Evolutionary conservation across 2,329 filamentous ascomycete genomes (phyloP), one percentile per base, ranked within the genome.

Genomic region (Domatiomyces globalis): DNA sequence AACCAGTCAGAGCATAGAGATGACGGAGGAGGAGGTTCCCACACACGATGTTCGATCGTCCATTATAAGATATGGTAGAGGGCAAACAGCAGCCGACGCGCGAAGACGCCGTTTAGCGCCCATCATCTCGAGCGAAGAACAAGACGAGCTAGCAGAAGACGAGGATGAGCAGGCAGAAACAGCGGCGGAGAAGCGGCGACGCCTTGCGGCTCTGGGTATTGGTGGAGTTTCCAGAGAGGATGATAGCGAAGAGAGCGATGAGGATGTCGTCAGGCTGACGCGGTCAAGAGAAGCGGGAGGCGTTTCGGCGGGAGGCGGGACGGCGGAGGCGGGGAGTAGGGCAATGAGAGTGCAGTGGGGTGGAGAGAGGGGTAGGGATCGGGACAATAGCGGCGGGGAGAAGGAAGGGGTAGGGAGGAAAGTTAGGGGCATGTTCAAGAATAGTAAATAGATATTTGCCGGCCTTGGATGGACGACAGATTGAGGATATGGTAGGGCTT

Each of bases 131-230:
- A 50, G 56, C 29, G 53, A 60, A 10, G 25, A 36, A n/a, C 29
- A 20, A 5, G 49, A 54, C 8, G 50, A 44, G 12, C 43, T 51
- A 22, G 39, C n/a, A 19, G 56, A 56, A 44, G 57, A 54, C 8
- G 56, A 55, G 17, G 56, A 68, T 12, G 66, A 69, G n/a, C 66
- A 65, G 0, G 64, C 63, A 22, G 69, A 72, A 53, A 73, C 71
- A 2, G 69, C 69, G 1, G 71, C 69, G 7, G 70, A 73, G 55
- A 69, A 69, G 42, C 66, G 69, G 46, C 69, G 71, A 52, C 69
- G 71, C 60, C 63, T 72, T 6, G 70, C 69, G 22, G 70, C 69
- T 1, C 56, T 73, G 9, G 69, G 70, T 44, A 20, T 58, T 46
- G 53, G 60, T 20, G 60, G 54, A 25, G 53, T 52, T 18, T 49